phyloP scores from a whole-genome alignment of 192 early-diverging fungal genomes.

The Dispira parvispora region DNA sequence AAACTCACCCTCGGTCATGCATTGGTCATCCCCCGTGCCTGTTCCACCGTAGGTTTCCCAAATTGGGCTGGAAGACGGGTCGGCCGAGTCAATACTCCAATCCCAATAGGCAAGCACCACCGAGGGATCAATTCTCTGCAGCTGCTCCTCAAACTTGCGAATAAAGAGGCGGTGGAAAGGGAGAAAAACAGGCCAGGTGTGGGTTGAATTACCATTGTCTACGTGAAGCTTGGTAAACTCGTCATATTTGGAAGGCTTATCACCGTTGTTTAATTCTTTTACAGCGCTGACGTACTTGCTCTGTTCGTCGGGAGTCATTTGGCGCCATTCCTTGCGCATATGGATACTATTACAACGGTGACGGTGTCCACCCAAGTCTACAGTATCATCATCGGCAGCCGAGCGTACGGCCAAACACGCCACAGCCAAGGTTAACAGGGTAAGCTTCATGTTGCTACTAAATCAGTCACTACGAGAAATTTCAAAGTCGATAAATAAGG shows the following conservation, averaged over 20 bases:
- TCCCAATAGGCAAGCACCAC: slow-evolving; percentile 43
- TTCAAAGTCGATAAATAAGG: too few relatives aligned
- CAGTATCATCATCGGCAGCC: background rate
- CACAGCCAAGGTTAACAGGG: background rate
- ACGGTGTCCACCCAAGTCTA: background rate
- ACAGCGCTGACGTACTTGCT: background rate
- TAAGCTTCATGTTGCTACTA: background rate
- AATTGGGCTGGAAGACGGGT: slow-evolving; percentile 24
- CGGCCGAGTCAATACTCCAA: slow-evolving; percentile 31
- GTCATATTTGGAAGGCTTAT: background rate
- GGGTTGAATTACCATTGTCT: background rate
- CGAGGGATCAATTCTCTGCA: slow-evolving; percentile 17
- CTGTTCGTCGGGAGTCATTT: background rate
- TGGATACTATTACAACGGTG: background rate
- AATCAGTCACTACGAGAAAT: too few relatives aligned
- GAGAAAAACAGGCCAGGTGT: slow-evolving; percentile 13
- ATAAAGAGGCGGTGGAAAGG: slow-evolving; percentile 22
- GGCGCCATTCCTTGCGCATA: slow-evolving; percentile 6
- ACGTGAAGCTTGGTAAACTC: background rate
- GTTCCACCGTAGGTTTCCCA: slow-evolving; percentile 18
- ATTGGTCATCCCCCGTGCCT: slow-evolving; percentile 25
- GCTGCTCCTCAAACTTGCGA: slow-evolving; percentile 14
- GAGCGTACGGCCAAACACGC: background rate
- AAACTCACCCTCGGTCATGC: slow-evolving; percentile 9
- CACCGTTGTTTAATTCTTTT: background rate